Evolutionary conservation across 129 eudicot genomes (phyloP).

Genomic region (Flaveria trinervia): DNA sequence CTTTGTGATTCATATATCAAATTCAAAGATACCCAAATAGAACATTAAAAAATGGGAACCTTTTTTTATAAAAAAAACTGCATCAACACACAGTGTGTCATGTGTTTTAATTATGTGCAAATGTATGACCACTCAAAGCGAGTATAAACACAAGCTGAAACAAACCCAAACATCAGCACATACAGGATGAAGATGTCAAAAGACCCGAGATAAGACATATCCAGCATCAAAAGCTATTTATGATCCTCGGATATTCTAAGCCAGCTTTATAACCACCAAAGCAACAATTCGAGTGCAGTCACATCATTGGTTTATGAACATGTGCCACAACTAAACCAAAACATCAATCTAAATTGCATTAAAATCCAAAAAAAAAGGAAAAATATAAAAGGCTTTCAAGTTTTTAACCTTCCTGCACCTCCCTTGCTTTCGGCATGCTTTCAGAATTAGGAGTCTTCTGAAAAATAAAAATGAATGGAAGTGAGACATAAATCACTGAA

Average conservation of each 20-base stretch:
- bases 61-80: no score
- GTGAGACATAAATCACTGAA: background rate
- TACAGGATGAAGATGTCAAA: background rate
- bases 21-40: no score
- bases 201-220: background rate
- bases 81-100: no score
- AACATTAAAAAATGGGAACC: no score
- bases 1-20: no score
- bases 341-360: slow-evolving; percentile 18
- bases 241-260: background rate
- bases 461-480: background rate
- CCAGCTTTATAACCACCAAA: slow-evolving; percentile 3
- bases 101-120: background rate
- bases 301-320: slow-evolving; percentile 20
- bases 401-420: slow-evolving; percentile 24
- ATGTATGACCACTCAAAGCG: no score
- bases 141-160: background rate
- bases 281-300: slow-evolving; percentile 15
- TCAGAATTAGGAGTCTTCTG: slow-evolving; percentile 27
- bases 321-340: slow-evolving; percentile 19
- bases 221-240: background rate
- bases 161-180: background rate
- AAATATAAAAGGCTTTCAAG: slow-evolving; percentile 6
- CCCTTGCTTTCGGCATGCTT: slow-evolving; percentile 23
- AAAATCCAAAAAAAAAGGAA: background rate